Conservation (phyloP, 2,329 filamentous ascomycete genomes). For the Exophiala alcalophila region DNA sequence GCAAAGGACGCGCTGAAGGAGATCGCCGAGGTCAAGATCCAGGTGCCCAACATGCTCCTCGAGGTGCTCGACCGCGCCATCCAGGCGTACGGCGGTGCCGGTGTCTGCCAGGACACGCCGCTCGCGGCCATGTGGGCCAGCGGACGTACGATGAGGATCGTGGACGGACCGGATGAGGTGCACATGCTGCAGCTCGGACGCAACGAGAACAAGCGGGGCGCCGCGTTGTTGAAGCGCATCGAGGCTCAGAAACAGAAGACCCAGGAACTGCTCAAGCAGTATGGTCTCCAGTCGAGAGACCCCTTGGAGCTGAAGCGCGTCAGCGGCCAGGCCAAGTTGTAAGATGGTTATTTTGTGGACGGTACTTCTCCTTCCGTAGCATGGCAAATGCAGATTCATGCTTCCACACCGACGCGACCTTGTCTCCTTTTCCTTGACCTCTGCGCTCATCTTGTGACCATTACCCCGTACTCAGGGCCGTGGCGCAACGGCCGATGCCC, state of each 20-base stretch:
- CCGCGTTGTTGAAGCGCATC: slow-evolving; percentile 26
- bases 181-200: slow-evolving; percentile 63
- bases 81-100: slow-evolving; percentile 86
- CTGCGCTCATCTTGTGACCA: no score
- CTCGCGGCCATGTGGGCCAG: slow-evolving; percentile 70
- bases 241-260: slow-evolving; percentile 29
- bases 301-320: slow-evolving; percentile 27
- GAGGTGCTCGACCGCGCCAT: slow-evolving; percentile 91
- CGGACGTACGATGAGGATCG: slow-evolving; percentile 80
- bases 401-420: no score
- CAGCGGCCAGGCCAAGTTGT: slow-evolving; percentile 24
- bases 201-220: slow-evolving; percentile 54
- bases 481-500: no score
- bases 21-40: slow-evolving; percentile 92
- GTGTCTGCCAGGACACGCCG: slow-evolving; percentile 91
- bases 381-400: no score
- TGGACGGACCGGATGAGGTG: slow-evolving; percentile 95
- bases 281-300: slow-evolving; percentile 27
- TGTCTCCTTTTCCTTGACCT: no score
- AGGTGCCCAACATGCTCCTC: slow-evolving; percentile 77
- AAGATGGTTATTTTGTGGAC: background rate
- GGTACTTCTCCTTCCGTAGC: background rate
- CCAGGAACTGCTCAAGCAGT: slow-evolving; percentile 23
- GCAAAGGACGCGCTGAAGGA: slow-evolving; percentile 88
- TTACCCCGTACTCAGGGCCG: no score